These are phyloP conservation scores for Tricholoma terreum DNA, from an alignment of 768 basidiomycete species.

Conservation along the genomic window DNA sequence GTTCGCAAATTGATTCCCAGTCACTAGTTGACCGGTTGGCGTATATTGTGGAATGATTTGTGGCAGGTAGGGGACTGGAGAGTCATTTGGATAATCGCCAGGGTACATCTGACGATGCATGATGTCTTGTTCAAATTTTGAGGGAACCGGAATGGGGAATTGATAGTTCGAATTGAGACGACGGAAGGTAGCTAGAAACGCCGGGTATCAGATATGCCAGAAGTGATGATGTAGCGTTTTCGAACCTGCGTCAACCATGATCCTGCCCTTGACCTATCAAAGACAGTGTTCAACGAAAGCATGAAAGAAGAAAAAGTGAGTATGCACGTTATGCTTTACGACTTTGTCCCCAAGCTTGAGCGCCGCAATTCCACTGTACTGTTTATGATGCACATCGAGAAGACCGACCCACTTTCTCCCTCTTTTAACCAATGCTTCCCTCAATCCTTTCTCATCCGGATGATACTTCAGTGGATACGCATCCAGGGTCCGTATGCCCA, in stretches of 20 bases:
- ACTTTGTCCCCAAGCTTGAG: constrained; percentile 31
- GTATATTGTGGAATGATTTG: not conserved
- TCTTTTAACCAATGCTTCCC: constrained; percentile 38
- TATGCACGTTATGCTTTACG: constrained; percentile 49
- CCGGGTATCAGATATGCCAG: not conserved
- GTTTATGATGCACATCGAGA: constrained; percentile 54
- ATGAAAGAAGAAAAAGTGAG: not conserved
- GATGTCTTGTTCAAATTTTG: constrained; percentile 11
- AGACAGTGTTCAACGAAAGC: not conserved
- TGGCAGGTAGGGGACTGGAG: not conserved
- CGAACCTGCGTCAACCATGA: constrained; percentile 59
- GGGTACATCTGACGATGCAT: not conserved
- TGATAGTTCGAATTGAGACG: constrained; percentile 49
- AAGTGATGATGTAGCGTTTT: not conserved
- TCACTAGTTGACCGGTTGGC: not conserved
- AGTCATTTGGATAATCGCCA: not conserved
- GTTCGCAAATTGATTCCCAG: constrained; percentile 6
- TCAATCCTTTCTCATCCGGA: constrained; percentile 39
- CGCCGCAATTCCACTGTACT: constrained; percentile 53
- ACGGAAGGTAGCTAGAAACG: constrained; percentile 42
- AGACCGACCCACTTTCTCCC: constrained; percentile 56
- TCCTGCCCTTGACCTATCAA: constrained; percentile 47
- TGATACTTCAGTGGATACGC: constrained; percentile 55
- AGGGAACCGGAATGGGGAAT: constrained; percentile 36
- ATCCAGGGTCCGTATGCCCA: constrained; percentile 47